Evolutionary conservation across 805 yeast genomes (phyloP).

Genomic region (Yueomyces sp.): DNA sequence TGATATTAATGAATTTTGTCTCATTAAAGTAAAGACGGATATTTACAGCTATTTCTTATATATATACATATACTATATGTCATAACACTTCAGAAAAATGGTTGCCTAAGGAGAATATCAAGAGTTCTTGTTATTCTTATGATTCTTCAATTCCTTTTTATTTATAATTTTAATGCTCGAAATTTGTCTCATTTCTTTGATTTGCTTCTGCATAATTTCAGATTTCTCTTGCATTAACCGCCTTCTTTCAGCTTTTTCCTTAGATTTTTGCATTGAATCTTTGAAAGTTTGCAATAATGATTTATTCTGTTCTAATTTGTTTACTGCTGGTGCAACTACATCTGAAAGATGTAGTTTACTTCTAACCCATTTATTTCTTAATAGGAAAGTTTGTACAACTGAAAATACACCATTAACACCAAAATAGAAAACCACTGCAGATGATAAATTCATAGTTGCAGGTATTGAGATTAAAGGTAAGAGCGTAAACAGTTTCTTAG

Average conservation of each 20-base stretch:
- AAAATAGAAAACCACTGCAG: slow-evolving; percentile 78
- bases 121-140: background rate
- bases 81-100: too few relatives aligned
- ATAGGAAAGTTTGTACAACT: slow-evolving; percentile 51
- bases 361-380: slow-evolving; percentile 51
- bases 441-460: slow-evolving; percentile 76
- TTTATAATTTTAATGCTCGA: slow-evolving; percentile 19
- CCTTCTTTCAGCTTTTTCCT: slow-evolving; percentile 27
- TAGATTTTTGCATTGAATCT: slow-evolving; percentile 28
- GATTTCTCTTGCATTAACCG: slow-evolving; percentile 25
- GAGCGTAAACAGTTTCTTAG: slow-evolving; percentile 55
- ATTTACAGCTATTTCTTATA: too few relatives aligned
- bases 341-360: slow-evolving; percentile 43
- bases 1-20: too few relatives aligned
- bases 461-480: slow-evolving; percentile 75
- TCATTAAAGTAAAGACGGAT: too few relatives aligned
- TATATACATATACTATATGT: too few relatives aligned
- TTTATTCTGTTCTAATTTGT: slow-evolving; percentile 12
- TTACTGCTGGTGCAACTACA: slow-evolving; percentile 35
- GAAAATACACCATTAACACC: slow-evolving; percentile 70
- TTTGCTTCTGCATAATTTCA: slow-evolving; percentile 18
- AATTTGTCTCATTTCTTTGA: slow-evolving; percentile 21
- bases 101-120: background rate
- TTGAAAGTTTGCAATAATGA: slow-evolving; percentile 27
- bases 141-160: slow-evolving; percentile 13